A percentile compares a stretch with the other conserved stretches of the same genome.
Evolutionary conservation across 176 grass and related monocot genomes (phyloP).

Genomic region (Oryza officinalis): DNA sequence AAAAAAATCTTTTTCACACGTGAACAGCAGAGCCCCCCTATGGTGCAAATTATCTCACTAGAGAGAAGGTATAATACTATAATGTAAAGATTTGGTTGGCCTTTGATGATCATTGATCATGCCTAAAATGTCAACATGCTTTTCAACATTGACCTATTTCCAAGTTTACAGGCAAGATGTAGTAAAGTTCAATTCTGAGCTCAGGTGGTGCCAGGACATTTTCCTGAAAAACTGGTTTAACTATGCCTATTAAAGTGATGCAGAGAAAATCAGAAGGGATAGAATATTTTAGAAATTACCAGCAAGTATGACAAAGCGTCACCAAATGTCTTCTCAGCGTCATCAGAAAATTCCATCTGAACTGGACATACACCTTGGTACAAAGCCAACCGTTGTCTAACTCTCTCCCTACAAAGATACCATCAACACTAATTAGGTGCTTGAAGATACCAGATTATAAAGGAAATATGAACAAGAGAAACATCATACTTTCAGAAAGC

Average conservation of each 20-base stretch:
- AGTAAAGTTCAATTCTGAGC: slow-evolving; percentile 27
- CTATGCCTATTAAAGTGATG: background rate
- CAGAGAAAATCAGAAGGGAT: background rate
- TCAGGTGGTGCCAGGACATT: background rate
- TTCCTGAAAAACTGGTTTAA: background rate
- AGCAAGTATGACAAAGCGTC: slow-evolving; percentile 85
- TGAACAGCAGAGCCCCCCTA: background rate
- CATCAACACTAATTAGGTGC: slow-evolving; percentile 18
- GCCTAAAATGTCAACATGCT: background rate
- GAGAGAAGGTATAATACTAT: background rate
- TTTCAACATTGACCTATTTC: background rate
- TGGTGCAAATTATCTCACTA: background rate
- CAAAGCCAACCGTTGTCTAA: slow-evolving; percentile 88
- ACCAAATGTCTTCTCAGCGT: slow-evolving; percentile 80
- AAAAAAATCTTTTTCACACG: too few relatives aligned
- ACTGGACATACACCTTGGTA: slow-evolving; percentile 95
- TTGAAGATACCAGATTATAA: slow-evolving; percentile 22
- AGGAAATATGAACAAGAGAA: slow-evolving; percentile 26
- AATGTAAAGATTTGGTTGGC: background rate
- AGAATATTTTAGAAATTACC: slow-evolving; percentile 53
- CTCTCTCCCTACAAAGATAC: slow-evolving; percentile 75
- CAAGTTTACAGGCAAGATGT: too few relatives aligned
- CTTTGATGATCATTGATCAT: background rate
- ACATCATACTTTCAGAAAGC: slow-evolving; percentile 30
- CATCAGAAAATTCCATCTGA: slow-evolving; percentile 76